phyloP scores from a whole-genome alignment of 495 filamentous ascomycete genomes.

The Lasiosphaeria miniovina region DNA sequence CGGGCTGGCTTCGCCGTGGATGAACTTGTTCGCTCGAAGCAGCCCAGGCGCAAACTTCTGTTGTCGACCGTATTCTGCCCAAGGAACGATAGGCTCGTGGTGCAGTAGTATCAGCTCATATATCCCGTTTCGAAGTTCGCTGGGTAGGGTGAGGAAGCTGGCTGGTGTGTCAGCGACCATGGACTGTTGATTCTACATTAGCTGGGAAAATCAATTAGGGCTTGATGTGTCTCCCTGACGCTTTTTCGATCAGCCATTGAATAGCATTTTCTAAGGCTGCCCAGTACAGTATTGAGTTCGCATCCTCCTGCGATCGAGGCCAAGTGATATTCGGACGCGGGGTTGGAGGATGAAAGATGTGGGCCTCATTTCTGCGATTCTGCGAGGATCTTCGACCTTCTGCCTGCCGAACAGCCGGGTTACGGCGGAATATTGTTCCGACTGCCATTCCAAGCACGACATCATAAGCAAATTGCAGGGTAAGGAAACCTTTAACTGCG shows the following conservation, averaged over 20 bases:
- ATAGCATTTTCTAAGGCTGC: background rate
- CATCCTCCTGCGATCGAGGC: background rate
- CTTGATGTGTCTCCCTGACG: background rate
- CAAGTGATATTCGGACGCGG: background rate
- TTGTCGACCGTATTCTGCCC: background rate
- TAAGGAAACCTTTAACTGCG: slow-evolving; percentile 2
- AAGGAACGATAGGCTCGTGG: background rate
- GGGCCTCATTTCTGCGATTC: background rate
- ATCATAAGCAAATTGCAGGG: background rate
- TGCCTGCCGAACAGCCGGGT: background rate
- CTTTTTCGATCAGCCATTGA: background rate
- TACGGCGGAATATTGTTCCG: background rate
- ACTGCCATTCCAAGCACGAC: background rate
- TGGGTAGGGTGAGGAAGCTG: background rate
- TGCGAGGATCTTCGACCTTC: background rate
- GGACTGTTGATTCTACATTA: background rate
- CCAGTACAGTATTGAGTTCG: background rate
- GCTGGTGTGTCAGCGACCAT: background rate
- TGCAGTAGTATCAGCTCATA: slow-evolving; percentile 1
- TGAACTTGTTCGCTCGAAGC: background rate
- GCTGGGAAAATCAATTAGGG: background rate
- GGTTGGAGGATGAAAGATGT: no score
- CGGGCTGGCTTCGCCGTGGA: background rate
- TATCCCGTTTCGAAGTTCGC: slow-evolving; percentile 1
- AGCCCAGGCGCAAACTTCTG: background rate